Evolutionary conservation across 345 rosid genomes (phyloP).

Genomic region (Heritiera littoralis): DNA sequence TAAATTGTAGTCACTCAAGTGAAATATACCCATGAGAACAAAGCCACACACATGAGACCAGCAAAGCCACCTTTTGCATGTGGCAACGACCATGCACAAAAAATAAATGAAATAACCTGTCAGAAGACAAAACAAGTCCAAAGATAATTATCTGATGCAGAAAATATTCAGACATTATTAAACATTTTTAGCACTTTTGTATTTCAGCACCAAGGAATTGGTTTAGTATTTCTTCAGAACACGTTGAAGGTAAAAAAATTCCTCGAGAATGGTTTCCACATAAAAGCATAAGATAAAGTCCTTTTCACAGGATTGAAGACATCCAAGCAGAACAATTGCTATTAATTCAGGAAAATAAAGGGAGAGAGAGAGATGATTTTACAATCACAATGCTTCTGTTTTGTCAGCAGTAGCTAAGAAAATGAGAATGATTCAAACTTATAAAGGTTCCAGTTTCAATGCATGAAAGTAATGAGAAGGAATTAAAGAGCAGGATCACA

Average conservation of each 20-base stretch:
- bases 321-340: neutral
- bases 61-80: slow-evolving; percentile 56
- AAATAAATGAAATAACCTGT: slow-evolving; percentile 62
- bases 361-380: neutral
- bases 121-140: slow-evolving; percentile 23
- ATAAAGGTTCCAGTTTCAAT: neutral
- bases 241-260: neutral
- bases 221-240: neutral
- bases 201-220: neutral
- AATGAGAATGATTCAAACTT: neutral
- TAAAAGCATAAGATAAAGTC: neutral
- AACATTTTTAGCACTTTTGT: neutral
- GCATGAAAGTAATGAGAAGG: neutral
- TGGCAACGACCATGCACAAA: slow-evolving; percentile 44
- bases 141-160: slow-evolving; percentile 11
- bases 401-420: neutral
- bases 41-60: slow-evolving; percentile 61
- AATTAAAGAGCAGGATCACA: neutral
- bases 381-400: neutral
- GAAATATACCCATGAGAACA: slow-evolving; percentile 60
- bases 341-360: neutral
- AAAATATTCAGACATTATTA: neutral
- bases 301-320: neutral
- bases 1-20: neutral
- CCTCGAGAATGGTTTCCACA: slow-evolving; percentile 14